Conservation (phyloP, 1,284 basidiomycete genomes). For the Lignosus rhinocerotis region DNA sequence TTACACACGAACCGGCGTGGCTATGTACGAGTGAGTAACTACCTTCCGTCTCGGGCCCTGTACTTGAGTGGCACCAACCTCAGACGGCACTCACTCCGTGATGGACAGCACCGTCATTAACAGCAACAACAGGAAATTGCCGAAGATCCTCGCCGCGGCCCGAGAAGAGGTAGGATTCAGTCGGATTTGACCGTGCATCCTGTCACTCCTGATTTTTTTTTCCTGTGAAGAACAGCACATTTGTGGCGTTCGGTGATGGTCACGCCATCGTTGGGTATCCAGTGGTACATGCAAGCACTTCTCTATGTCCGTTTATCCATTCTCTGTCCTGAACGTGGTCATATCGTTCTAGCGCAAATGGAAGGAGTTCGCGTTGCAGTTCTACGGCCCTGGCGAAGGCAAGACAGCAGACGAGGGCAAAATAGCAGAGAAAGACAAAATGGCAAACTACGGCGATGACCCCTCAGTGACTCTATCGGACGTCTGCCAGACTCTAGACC, state of each 20-base stretch:
- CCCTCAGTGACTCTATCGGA: constrained; percentile 9
- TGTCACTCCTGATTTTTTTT: constrained; percentile 19
- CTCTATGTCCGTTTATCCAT: neutral
- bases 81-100: neutral
- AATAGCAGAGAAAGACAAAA: no score
- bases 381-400: constrained; percentile 17
- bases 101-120: constrained; percentile 44
- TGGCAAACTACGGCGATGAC: constrained; percentile 9
- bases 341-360: constrained; percentile 9
- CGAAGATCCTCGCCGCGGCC: constrained; percentile 32
- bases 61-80: neutral
- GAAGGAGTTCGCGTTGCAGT: constrained; percentile 21
- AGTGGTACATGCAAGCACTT: constrained; percentile 31
- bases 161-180: constrained; percentile 28
- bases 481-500: constrained; percentile 31
- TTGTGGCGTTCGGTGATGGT: constrained; percentile 44
- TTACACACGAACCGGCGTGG: constrained; percentile 30
- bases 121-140: constrained; percentile 40
- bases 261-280: constrained; percentile 38
- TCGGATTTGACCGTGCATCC: constrained; percentile 30
- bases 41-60: neutral
- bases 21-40: constrained; percentile 47
- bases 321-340: neutral
- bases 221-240: constrained; percentile 22
- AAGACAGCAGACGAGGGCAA: constrained; percentile 6